phyloP scores from a whole-genome alignment of 1,139 yeast species.

The Blastobotrys apis region DNA sequence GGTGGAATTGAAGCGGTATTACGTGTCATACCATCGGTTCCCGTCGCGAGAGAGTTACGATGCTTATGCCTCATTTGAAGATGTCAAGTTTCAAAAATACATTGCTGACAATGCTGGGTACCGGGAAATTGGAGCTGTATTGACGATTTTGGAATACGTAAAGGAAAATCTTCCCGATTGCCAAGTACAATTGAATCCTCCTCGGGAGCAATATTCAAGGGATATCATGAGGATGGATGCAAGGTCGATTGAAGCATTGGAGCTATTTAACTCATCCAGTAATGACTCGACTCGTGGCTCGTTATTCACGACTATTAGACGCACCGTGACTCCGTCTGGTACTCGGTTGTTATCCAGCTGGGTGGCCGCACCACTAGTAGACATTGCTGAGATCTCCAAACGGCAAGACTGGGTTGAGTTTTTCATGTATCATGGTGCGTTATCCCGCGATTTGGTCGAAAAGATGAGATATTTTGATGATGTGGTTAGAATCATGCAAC shows the following conservation, averaged over 20 bases:
- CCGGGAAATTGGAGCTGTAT: conserved; percentile 48
- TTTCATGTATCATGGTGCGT: conserved; percentile 43
- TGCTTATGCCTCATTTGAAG: conserved; percentile 21
- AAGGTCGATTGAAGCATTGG: conserved; percentile 77
- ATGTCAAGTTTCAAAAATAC: conserved; percentile 16
- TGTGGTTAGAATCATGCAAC: conserved; percentile 51
- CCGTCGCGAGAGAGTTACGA: conserved; percentile 32
- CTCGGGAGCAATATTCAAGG: conserved; percentile 47
- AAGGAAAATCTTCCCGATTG: conserved; percentile 53
- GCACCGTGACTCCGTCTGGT: conserved; percentile 80
- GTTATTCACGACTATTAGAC: conserved; percentile 57
- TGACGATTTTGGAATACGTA: conserved; percentile 54
- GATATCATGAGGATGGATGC: conserved; percentile 74
- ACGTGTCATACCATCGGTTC: conserved; percentile 46
- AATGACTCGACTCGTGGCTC: conserved; percentile 67
- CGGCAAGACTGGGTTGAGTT: conserved; percentile 62
- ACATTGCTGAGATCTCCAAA: conserved; percentile 47
- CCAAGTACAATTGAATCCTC: conserved; percentile 47
- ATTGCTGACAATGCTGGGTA: conserved; percentile 13
- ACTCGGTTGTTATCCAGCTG: conserved; percentile 71
- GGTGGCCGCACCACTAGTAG: conserved; percentile 76
- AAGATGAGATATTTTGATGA: conserved; percentile 42
- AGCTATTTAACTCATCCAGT: conserved; percentile 54
- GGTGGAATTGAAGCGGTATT: conserved; percentile 57
- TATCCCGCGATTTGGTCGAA: conserved; percentile 37